Percentiles rank a stretch among this genome's conserved stretches.
Evolutionary conservation across 2,329 filamentous ascomycete genomes (phyloP).

Genomic region (Fusarium chuoi): DNA sequence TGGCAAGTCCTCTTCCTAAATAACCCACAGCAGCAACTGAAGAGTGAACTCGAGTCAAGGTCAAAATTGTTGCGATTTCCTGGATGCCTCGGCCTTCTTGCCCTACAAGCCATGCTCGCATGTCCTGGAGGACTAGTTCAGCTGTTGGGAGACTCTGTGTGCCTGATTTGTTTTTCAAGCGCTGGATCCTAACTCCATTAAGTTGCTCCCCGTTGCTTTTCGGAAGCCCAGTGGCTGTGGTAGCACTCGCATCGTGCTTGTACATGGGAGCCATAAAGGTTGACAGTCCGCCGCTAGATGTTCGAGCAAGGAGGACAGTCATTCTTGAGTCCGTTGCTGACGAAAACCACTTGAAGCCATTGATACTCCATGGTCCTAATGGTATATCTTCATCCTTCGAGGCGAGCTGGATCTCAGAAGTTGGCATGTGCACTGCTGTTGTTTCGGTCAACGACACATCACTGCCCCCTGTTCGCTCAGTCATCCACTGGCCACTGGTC

Average conservation of each 20-base stretch:
- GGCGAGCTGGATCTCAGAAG: neutral
- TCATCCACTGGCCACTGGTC: slow-evolving; percentile 85
- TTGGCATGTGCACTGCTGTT: slow-evolving; percentile 53
- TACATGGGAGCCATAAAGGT: slow-evolving; percentile 73
- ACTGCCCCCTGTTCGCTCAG: slow-evolving; percentile 74
- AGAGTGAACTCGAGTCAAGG: slow-evolving; percentile 71
- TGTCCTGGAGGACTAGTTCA: slow-evolving; percentile 72
- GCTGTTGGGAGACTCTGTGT: slow-evolving; percentile 77
- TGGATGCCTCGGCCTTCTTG: slow-evolving; percentile 72
- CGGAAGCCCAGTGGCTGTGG: slow-evolving; percentile 42
- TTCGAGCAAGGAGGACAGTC: slow-evolving; percentile 72
- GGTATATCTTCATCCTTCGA: slow-evolving; percentile 42
- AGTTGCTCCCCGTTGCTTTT: slow-evolving; percentile 54
- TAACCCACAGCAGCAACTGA: slow-evolving; percentile 63
- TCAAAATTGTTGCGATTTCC: slow-evolving; percentile 75
- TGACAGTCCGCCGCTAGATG: slow-evolving; percentile 45
- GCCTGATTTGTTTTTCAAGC: slow-evolving; percentile 78
- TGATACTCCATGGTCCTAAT: slow-evolving; percentile 68
- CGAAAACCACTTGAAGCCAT: slow-evolving; percentile 73
- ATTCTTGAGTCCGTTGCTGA: slow-evolving; percentile 55
- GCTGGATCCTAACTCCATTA: slow-evolving; percentile 75
- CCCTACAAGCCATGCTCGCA: slow-evolving; percentile 74
- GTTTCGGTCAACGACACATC: slow-evolving; percentile 77
- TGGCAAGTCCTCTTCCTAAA: slow-evolving; percentile 65
- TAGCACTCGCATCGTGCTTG: slow-evolving; percentile 50